Evolutionary conservation across 805 yeast species (phyloP).

Genomic region (Alloascoidea africana): DNA sequence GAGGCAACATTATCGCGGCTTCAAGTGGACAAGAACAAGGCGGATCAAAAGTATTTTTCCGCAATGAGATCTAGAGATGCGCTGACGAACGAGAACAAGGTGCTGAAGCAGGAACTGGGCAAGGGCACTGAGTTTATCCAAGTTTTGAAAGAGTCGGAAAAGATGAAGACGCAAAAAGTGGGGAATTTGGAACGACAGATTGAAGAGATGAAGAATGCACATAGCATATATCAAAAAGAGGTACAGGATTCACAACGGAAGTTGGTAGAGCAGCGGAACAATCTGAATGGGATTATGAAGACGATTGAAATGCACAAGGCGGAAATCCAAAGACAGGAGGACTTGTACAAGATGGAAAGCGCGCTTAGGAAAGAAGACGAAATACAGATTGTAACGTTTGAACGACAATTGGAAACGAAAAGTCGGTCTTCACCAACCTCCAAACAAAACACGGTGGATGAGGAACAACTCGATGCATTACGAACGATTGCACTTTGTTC

Average conservation of each 20-base stretch:
- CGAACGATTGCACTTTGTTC: slow-evolving; percentile 87
- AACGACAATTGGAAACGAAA: slow-evolving; percentile 19
- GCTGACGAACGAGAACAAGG: slow-evolving; percentile 47
- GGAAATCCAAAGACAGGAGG: slow-evolving; percentile 17
- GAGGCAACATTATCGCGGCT: slow-evolving; percentile 58
- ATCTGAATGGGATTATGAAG: slow-evolving; percentile 1
- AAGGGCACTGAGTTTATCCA: slow-evolving; percentile 61
- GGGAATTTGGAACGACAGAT: slow-evolving; percentile 29
- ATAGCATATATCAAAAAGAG: slow-evolving; percentile 23
- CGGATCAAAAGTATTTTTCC: slow-evolving; percentile 88
- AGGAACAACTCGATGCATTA: slow-evolving; percentile 60
- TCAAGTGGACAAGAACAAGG: slow-evolving; percentile 74
- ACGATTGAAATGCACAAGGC: slow-evolving; percentile 11
- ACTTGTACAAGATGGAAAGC: slow-evolving; percentile 11
- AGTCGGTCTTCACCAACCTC: slow-evolving; percentile 9
- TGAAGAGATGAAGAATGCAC: slow-evolving; percentile 15
- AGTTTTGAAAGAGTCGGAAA: slow-evolving; percentile 47
- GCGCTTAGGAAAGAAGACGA: slow-evolving; percentile 17
- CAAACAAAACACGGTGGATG: slow-evolving; percentile 15
- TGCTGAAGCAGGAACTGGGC: slow-evolving; percentile 45
- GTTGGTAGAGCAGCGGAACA: slow-evolving; percentile 9
- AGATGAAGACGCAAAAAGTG: slow-evolving; percentile 32
- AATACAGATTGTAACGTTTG: slow-evolving; percentile 17
- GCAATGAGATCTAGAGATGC: slow-evolving; percentile 88
- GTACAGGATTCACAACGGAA: slow-evolving; percentile 23